Evolutionary conservation across 2,329 filamentous ascomycete genomes (phyloP).

Genomic region (Phaeosphaeriaceae sp.): DNA sequence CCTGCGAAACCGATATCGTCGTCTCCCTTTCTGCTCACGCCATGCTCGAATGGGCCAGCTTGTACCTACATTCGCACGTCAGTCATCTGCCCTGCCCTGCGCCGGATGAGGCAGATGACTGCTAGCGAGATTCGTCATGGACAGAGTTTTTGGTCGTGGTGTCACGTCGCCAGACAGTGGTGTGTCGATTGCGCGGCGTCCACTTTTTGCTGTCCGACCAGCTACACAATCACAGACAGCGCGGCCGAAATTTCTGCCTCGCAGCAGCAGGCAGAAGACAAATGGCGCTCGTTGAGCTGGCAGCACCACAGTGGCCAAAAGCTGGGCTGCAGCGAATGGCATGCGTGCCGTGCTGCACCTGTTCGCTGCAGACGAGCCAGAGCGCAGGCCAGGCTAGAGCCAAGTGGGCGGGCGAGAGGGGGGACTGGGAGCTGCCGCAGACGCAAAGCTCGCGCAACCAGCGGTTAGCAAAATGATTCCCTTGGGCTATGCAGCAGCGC

Average conservation of each 20-base stretch:
- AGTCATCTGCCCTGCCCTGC: constrained; percentile 42
- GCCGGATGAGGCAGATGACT: constrained; percentile 44
- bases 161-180: constrained; percentile 19
- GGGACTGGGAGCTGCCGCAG: constrained; percentile 5
- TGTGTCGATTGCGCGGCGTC: constrained; percentile 13
- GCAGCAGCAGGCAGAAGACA: constrained; percentile 11
- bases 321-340: constrained; percentile 24
- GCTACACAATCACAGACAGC: background rate
- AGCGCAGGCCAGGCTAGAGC: constrained; percentile 17
- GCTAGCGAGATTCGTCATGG: constrained; percentile 34
- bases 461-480: constrained; percentile 25
- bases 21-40: constrained; percentile 19
- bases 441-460: constrained; percentile 13
- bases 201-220: background rate
- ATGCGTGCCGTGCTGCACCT: constrained; percentile 14
- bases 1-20: constrained; percentile 38
- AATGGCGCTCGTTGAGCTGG: constrained; percentile 15
- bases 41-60: constrained; percentile 30
- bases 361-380: constrained; percentile 22
- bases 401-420: constrained; percentile 25
- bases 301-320: constrained; percentile 27
- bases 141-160: constrained; percentile 20
- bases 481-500: constrained; percentile 23
- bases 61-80: constrained; percentile 40
- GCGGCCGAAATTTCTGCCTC: constrained; percentile 9